Percentiles rank a stretch among this genome's conserved stretches.
phyloP scores from a whole-genome alignment of 352 stramenopile species.

The Globisporangium solare region DNA sequence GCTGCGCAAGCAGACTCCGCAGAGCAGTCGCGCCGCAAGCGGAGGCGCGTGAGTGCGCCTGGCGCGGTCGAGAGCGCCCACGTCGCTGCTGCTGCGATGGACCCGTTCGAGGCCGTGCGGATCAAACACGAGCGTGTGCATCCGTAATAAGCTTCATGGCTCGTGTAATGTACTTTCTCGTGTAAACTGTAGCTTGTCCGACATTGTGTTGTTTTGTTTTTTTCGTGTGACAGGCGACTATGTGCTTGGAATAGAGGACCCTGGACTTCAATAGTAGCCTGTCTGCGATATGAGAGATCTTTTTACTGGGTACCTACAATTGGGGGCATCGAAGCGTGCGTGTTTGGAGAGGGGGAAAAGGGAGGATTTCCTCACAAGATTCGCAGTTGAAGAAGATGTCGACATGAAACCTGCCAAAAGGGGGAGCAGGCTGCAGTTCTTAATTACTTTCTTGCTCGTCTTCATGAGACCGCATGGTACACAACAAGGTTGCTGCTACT shows the following conservation, averaged over 20 bases:
- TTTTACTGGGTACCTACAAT: too few species aligned
- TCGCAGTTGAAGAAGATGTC: not conserved
- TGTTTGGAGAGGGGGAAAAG: too few species aligned
- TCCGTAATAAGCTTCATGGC: not conserved
- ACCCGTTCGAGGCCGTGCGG: slow-evolving; percentile 1
- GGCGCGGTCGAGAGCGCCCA: not conserved
- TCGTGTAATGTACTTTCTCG: too few species aligned
- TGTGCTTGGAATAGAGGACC: too few species aligned
- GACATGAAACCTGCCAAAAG: not conserved
- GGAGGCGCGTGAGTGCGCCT: slow-evolving; percentile 17
- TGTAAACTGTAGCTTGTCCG: too few species aligned
- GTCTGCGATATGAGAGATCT: too few species aligned
- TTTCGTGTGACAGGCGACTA: too few species aligned
- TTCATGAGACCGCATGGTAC: not conserved
- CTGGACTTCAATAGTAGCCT: too few species aligned
- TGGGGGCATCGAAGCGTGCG: too few species aligned
- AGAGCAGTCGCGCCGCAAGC: slow-evolving; percentile 24
- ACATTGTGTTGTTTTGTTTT: too few species aligned
- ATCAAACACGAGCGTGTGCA: slow-evolving; percentile 11
- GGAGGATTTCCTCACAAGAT: too few species aligned
- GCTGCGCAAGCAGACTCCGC: slow-evolving; percentile 16
- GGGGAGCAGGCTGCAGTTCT: not conserved
- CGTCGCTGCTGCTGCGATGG: not conserved
- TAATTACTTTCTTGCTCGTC: not conserved
- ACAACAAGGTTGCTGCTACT: too few species aligned